These are phyloP conservation scores for Dactylellina leptospora DNA, from an alignment of 2,329 filamentous ascomycete species.

Conservation along the genomic window DNA sequence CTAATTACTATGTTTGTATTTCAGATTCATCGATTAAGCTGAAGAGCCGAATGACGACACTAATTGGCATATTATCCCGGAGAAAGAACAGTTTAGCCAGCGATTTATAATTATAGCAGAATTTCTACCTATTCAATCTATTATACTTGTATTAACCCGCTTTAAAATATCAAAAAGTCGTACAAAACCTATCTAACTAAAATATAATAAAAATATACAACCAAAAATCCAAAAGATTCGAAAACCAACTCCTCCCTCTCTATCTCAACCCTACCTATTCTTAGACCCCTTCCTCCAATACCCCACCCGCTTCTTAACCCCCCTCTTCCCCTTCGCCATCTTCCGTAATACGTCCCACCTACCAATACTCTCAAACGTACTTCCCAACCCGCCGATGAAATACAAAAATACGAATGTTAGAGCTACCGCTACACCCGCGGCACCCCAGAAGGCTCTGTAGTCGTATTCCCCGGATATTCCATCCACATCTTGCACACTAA, in stretches of 20 bases:
- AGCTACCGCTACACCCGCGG: conserved; percentile 31
- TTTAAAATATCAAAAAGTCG: too few species aligned
- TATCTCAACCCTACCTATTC: not conserved
- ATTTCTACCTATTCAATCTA: too few species aligned
- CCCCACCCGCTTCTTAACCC: conserved; percentile 13
- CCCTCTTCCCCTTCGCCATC: conserved; percentile 25
- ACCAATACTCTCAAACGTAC: conserved; percentile 26
- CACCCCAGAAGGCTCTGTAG: conserved; percentile 31
- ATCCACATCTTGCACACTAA: conserved; percentile 62
- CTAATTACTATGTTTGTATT: too few species aligned
- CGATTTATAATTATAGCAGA: too few species aligned
- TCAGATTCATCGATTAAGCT: too few species aligned
- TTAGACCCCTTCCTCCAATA: conserved; percentile 9
- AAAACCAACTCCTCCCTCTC: not conserved
- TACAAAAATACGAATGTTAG: conserved; percentile 46
- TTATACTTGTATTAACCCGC: too few species aligned
- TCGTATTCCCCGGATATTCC: conserved; percentile 48
- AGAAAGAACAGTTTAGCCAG: too few species aligned
- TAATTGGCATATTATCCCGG: too few species aligned
- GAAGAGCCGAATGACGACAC: too few species aligned
- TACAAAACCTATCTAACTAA: not conserved
- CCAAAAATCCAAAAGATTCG: not conserved
- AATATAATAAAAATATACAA: not conserved
- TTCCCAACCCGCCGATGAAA: conserved; percentile 39
- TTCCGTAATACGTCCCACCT: conserved; percentile 22